phyloP scores from a whole-genome alignment of 306 rosid species.

The Acacia crassicarpa region DNA sequence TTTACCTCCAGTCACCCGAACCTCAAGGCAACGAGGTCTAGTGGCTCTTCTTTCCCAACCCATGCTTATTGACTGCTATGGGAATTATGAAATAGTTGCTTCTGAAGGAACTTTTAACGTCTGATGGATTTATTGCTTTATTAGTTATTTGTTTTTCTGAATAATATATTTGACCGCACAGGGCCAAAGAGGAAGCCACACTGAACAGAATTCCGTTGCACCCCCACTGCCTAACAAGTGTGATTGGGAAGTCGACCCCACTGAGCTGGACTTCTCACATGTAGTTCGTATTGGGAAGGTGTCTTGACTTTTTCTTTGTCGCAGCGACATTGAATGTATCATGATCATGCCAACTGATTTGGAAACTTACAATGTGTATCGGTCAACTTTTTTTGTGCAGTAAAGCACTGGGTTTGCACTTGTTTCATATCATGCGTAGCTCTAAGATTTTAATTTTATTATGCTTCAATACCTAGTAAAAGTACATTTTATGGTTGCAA shows the following conservation, averaged over 20 bases:
- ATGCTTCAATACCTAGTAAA: slow-evolving; percentile 17
- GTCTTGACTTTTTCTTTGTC: slow-evolving; percentile 4
- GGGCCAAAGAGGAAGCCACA: slow-evolving; percentile 99
- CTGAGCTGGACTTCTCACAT: slow-evolving; percentile 87
- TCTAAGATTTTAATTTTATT: slow-evolving; percentile 6
- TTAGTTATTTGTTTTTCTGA: slow-evolving; percentile 13
- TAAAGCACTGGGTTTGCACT: not conserved
- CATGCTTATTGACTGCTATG: not conserved
- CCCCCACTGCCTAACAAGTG: slow-evolving; percentile 96
- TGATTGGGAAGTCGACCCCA: slow-evolving; percentile 97
- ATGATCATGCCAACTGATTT: not conserved
- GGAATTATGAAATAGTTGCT: not conserved
- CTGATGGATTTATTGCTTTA: slow-evolving; percentile 3
- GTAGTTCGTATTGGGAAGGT: slow-evolving; percentile 87
- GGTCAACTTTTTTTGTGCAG: slow-evolving; percentile 6
- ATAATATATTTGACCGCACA: slow-evolving; percentile 37
- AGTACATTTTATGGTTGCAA: not conserved
- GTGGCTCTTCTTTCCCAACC: not conserved
- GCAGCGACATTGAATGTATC: not conserved
- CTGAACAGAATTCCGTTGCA: slow-evolving; percentile 79
- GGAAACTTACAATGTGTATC: slow-evolving; percentile 12
- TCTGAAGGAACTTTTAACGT: not conserved
- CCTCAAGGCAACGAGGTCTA: not conserved
- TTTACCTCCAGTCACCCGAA: not conserved
- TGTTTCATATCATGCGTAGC: slow-evolving; percentile 6